Evolutionary conservation across 2,329 filamentous ascomycete species (phyloP), one percentile per base, ranked within the genome.

Genomic region (Westerdykella sp.): DNA sequence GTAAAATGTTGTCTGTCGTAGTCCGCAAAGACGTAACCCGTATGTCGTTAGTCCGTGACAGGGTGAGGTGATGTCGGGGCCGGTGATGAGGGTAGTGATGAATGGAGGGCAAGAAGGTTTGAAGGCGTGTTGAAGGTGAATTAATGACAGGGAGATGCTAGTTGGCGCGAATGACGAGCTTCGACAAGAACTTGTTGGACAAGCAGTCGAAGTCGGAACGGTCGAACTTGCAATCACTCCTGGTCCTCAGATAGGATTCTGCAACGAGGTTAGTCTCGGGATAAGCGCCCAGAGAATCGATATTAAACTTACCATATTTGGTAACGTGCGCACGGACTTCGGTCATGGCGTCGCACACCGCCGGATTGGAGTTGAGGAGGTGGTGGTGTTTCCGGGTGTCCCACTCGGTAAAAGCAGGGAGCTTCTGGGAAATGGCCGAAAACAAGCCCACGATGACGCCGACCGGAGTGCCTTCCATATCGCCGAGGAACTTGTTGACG

Each of bases 361-460:
- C 88, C 18, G 79, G 76, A 70, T 97, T 95, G 67, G 91, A 94
- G 72, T 89, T 86, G 47, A 96, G 80, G 40, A 95, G 73, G 57
- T 95, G 85, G 55, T 93, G 87, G 65, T 97, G 91, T 70, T 93
- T 88, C 62, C 80, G 76, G 11, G 87, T 93, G 63, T 96, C 89
- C 91, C 91, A 97, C 65, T 97, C 91, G 53, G 84, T 84, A 64
- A 97, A 89, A 15, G 87, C 79, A 4, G 91, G 91, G 35, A 96
- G 79, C 73, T 97, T 96, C 71, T 95, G 91, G 1, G 90, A 96
- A 65, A 97, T 97, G 69, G 91, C 91, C 58, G 95, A 89, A 81
- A 97, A 97, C 23, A 97, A 79, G 37, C 91, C 91, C 51, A 95
- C 89, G 60, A 97, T 95, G 58, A 97, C 91, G 57, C 91, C 91